Conservation (phyloP, 2,329 filamentous ascomycete genomes). For the Graphium sp. region DNA sequence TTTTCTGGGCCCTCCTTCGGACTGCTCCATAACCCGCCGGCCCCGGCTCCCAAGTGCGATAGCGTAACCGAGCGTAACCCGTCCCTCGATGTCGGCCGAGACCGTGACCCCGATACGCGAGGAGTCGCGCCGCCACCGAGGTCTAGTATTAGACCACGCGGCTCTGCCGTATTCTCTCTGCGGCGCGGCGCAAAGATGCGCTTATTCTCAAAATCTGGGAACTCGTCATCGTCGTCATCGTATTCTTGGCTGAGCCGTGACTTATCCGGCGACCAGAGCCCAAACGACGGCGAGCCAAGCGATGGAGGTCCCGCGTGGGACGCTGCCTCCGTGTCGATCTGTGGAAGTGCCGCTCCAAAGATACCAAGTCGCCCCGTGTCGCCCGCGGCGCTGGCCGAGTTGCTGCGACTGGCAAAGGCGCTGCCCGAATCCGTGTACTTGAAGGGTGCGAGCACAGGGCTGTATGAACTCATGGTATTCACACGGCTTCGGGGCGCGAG, state of each 20-base stretch:
- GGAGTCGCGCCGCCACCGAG: too few species aligned
- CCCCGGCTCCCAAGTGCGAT: too few species aligned
- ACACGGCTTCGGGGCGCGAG: slow-evolving; percentile 5
- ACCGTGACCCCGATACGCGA: too few species aligned
- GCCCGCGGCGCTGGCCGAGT: slow-evolving; percentile 22
- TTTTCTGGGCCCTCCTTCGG: too few species aligned
- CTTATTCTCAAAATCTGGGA: slow-evolving; percentile 32
- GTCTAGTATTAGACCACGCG: too few species aligned
- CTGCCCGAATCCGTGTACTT: slow-evolving; percentile 18
- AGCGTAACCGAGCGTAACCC: too few species aligned
- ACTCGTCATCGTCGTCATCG: slow-evolving; percentile 31
- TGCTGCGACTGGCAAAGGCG: slow-evolving; percentile 22
- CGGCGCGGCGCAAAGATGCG: too few species aligned
- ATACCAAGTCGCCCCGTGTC: slow-evolving; percentile 7
- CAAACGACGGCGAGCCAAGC: slow-evolving; percentile 23
- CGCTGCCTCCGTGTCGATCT: slow-evolving; percentile 7
- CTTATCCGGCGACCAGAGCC: slow-evolving; percentile 27
- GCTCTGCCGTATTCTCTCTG: too few species aligned
- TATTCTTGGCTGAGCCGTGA: slow-evolving; percentile 21
- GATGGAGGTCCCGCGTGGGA: slow-evolving; percentile 16
- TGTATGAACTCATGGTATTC: slow-evolving; percentile 5
- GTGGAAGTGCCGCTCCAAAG: slow-evolving; percentile 9
- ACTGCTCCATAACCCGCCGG: too few species aligned
- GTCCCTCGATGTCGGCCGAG: not conserved
- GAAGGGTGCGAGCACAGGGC: slow-evolving; percentile 16